Base-by-base conservation (phyloP, 768 basidiomycete genomes). In the Russula emetica region DNA sequence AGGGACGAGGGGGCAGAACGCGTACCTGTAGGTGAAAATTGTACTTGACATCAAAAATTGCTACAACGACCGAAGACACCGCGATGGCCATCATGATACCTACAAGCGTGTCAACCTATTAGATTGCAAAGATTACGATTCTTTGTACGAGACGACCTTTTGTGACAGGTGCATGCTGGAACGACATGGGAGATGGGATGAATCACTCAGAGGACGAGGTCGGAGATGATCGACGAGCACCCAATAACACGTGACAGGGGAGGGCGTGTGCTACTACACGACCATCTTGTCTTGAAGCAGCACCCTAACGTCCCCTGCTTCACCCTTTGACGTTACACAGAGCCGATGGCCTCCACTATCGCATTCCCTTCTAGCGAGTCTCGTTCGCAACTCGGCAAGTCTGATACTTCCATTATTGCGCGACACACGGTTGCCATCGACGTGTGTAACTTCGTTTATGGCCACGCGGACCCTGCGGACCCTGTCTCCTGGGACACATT, bases 21-120 rank as follows among this genome's bases (percentile, higher is more conserved):
- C 79, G 67, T 67, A 85, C 88, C 77, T 90, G 94, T 2, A 97
- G 78, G 73, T 94, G 90, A 63, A 93, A 81, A 73, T 93, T 91
- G 70, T 94, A 87, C 73, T 95, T 96, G 68, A 92, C 76, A 70
- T 94, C 93, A 71, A 94, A 88, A 36, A 96, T 72, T 1, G 90
- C 87, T 51, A 81, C 85, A 7, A 84, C 71, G 60, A 94, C 78
- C n/a, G 94, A 91, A 3, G 84, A 81, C 51, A 90, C 63, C 34
- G 85, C 92, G 51, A 83, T 77, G 55, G 79, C 77, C 61, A 92
- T 76, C 85, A 96, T 94, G 63, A 94, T 76, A 34, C 87, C 93
- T 95, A 67, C 34, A 65, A 20, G 45, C 36, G 49, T 16, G 50
- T 52, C 57, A n/a, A 50, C 26, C 3, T 34, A 40, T 58, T 51